Evolutionary conservation across 2,329 filamentous ascomycete species (phyloP).

Genomic region (Neonectria punicea): DNA sequence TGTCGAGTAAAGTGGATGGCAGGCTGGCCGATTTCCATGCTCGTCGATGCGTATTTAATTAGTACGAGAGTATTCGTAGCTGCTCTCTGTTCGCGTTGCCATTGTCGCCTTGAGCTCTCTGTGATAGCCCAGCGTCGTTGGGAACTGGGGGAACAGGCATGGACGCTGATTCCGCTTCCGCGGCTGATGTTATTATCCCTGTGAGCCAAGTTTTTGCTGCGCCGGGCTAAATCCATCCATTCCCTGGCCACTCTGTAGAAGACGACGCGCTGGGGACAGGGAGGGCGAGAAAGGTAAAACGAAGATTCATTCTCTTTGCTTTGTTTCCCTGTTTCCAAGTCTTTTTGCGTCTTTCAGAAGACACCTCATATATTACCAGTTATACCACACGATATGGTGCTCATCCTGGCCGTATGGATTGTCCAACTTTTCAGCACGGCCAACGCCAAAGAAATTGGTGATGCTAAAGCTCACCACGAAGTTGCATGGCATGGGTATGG

Average conservation of each 20-base stretch:
- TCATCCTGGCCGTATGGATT: background rate
- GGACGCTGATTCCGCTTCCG: slow-evolving; percentile 13
- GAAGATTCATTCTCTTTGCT: background rate
- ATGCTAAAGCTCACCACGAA: background rate
- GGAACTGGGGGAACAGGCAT: background rate
- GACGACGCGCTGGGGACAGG: too few relatives aligned
- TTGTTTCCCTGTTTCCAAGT: background rate
- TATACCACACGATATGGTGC: background rate
- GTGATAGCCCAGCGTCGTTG: slow-evolving; percentile 1
- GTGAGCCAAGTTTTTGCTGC: background rate
- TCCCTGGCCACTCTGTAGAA: background rate
- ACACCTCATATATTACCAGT: background rate
- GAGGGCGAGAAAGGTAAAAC: background rate
- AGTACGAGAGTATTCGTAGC: too few relatives aligned
- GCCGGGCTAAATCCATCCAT: background rate
- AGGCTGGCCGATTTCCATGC: background rate
- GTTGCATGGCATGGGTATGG: background rate
- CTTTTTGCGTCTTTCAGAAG: background rate
- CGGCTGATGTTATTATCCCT: slow-evolving; percentile 2
- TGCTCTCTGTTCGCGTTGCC: background rate
- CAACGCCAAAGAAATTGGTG: background rate
- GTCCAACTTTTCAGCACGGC: too few relatives aligned
- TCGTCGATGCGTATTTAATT: background rate
- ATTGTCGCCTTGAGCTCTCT: background rate
- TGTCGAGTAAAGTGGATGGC: background rate